Evolutionary conservation across 345 rosid genomes (phyloP).

Genomic region (Corchorus capsularis): DNA sequence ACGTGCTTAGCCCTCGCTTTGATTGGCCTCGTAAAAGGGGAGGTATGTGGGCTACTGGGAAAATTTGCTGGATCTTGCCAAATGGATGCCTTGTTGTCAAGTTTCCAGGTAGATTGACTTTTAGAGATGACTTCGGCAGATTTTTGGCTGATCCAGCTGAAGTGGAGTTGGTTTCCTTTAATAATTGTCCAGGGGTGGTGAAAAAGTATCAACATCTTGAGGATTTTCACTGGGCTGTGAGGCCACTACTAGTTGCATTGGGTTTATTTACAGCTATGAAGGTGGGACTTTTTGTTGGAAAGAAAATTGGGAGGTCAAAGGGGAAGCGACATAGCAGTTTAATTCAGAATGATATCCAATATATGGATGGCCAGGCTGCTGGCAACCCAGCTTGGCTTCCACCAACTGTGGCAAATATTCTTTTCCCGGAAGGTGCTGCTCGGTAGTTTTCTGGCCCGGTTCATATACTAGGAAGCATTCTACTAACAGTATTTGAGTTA

Average conservation of each 20-base stretch:
- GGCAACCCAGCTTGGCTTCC: slow-evolving; percentile 55
- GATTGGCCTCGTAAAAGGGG: slow-evolving; percentile 75
- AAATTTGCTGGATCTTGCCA: slow-evolving; percentile 60
- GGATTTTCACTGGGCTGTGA: slow-evolving; percentile 92
- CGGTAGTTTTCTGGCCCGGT: slow-evolving; percentile 11
- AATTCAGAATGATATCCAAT: slow-evolving; percentile 24
- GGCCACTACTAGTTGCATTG: slow-evolving; percentile 72
- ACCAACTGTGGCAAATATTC: slow-evolving; percentile 46
- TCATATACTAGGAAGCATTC: background rate
- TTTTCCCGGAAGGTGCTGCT: slow-evolving; percentile 37
- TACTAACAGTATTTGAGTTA: slow-evolving; percentile 1
- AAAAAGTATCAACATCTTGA: slow-evolving; percentile 86
- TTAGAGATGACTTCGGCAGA: slow-evolving; percentile 49
- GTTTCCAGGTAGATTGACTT: slow-evolving; percentile 70
- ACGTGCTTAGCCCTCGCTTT: slow-evolving; percentile 74
- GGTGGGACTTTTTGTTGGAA: slow-evolving; percentile 54
- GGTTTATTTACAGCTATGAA: slow-evolving; percentile 70
- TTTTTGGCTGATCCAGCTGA: slow-evolving; percentile 90
- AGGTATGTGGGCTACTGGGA: slow-evolving; percentile 81
- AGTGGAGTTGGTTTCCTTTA: slow-evolving; percentile 70
- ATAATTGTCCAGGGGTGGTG: slow-evolving; percentile 58
- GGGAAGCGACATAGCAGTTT: slow-evolving; percentile 29
- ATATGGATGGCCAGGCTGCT: slow-evolving; percentile 26
- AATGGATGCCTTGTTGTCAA: slow-evolving; percentile 83
- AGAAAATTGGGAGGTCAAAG: slow-evolving; percentile 54